Conservation (phyloP, 495 filamentous ascomycete genomes). For the Annulohypoxylon bovei region DNA sequence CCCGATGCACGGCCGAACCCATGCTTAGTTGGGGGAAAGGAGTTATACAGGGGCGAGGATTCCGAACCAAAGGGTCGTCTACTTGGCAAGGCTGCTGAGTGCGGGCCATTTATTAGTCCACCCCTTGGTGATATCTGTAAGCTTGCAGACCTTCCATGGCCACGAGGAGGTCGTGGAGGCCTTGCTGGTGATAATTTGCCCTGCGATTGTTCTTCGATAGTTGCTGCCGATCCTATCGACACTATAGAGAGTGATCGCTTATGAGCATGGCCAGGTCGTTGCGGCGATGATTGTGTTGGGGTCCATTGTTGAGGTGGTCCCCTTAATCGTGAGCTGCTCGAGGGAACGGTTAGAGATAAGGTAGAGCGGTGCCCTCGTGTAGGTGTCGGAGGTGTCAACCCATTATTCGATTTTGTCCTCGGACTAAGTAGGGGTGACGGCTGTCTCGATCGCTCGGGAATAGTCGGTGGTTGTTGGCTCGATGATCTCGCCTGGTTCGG, state of each 20-base stretch:
- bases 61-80: constrained; percentile 49
- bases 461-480: constrained; percentile 46
- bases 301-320: constrained; percentile 45
- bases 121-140: constrained; percentile 77
- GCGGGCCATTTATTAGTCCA: constrained; percentile 40
- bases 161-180: constrained; percentile 63
- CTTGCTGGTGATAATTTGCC: constrained; percentile 29
- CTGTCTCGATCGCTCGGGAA: constrained; percentile 57
- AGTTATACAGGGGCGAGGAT: constrained; percentile 59
- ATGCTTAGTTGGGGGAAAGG: constrained; percentile 56
- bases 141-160: constrained; percentile 85
- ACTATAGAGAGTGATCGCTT: constrained; percentile 92
- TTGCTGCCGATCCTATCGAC: constrained; percentile 79
- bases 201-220: constrained; percentile 52
- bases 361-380: constrained; percentile 65
- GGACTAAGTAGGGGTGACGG: constrained; percentile 50
- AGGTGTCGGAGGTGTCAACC: constrained; percentile 51
- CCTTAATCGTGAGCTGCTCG: constrained; percentile 51
- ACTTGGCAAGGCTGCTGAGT: constrained; percentile 54
- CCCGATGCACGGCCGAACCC: constrained; percentile 50
- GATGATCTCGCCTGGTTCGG: constrained; percentile 43
- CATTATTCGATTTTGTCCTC: constrained; percentile 42
- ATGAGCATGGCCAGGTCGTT: constrained; percentile 55
- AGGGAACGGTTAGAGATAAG: constrained; percentile 66
- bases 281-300: constrained; percentile 41